Base-by-base conservation (phyloP, 768 basidiomycete species). In the Porphyrellus cyaneotinctus region DNA sequence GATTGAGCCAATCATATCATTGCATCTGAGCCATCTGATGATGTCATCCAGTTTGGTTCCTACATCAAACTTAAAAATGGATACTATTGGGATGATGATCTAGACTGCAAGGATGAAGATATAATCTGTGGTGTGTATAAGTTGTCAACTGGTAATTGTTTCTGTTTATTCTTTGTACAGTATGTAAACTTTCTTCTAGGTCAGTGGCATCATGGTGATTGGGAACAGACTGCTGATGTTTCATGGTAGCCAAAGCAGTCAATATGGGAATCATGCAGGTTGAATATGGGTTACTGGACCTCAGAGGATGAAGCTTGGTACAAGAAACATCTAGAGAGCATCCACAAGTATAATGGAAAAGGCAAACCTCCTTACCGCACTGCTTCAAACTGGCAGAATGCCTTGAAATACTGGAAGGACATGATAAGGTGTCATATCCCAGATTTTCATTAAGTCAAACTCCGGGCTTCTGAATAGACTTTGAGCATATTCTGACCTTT, bases 181-280 rank as follows among this genome's bases (percentile, higher is more conserved):
- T 12, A 7, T 12, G 30, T 35, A 14, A 35, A 11, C 15, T 14
- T 11, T 15, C 33, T 35, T 15, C n/a, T 17, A 47, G 35, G 47
- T 37, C 36, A 47, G 2, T 13, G 36, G 1, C 2, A 37, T 28
- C 12, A 1, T 6, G 2, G 1, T 6, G 6, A 3, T 35, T 1
- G 12, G 3, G 2, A 50, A 15, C 53, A 51, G 24, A 45, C 37
- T 2, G 6, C 53, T 8, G 31, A 49, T 14, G 23, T 54, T 2
- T 54, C 31, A n/a, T 50, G 48, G 53, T 54, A 49, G 53, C 53
- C 30, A 0, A 54, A 54, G n/a, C 43, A 54, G 32, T 50, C 20
- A 0, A 54, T 22, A 15, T 54, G 53, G 53, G 33, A 43, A 24
- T 4, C 1, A 0, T 37, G 20, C 14, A 49, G 53, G 0, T 23